Base-by-base conservation (phyloP, 2,329 filamentous ascomycete species). In the Calonectria fujianensis region DNA sequence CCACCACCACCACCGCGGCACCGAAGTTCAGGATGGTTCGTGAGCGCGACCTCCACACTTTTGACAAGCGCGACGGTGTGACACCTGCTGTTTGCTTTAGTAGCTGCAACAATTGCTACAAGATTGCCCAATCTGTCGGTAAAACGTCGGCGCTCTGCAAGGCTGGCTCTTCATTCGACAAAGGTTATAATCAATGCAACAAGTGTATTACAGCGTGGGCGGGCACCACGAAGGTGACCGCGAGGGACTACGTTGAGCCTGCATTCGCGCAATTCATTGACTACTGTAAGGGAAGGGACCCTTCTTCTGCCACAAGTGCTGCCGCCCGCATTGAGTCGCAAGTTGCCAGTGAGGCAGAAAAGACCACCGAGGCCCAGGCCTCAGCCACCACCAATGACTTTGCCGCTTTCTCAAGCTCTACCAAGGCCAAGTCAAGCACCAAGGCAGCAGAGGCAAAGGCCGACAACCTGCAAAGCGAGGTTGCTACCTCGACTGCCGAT, bases 71-170 rank as follows among this genome's bases (percentile, higher is more conserved):
- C 41, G 87, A 84, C 45, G 77, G 77, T 2, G 84, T 84, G 2
- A 84, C 84, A 0, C 91, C 91, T 0, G 69, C 86, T 0, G 57
- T 85, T 4, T 94, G 93, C 82, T 93, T 82, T 75, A 83, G 83
- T 6, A 59, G 79, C 0, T 94, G 93, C 82, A 89, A 92, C 75
- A 85, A 87, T 37, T 87, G 87, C 20, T 86, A 82, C 41, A 54
- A 87, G 3, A 88, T 90, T 77, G 90, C 85, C 0, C 85, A 90
- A 70, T 64, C 54, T 31, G 45, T 48, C 5, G 59, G 41, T 6
- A 37, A 41, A n/a, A 32, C 45, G 13, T 6, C 84, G 0, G 77
- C 59, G 0, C 86, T 93, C 1, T 93, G 92, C 80, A 76, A 69
- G 0, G 0, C 66, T 0, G 81, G 66, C 9, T 90, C 89, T 0